Percentiles rank a stretch among this genome's conserved stretches.
phyloP scores from a whole-genome alignment of 139 green algal species.

The Coccomyxa sp. region DNA sequence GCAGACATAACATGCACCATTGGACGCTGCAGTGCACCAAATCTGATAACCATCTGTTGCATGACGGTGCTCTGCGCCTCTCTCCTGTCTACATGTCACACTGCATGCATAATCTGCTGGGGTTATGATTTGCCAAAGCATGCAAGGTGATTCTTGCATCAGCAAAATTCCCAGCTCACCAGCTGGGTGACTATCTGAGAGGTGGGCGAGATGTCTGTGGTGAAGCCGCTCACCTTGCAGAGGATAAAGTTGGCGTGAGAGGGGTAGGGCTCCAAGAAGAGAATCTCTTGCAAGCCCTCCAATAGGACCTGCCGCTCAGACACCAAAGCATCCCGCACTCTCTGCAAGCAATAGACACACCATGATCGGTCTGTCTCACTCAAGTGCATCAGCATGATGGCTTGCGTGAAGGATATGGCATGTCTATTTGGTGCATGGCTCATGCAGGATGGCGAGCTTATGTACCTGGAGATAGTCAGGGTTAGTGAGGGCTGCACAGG shows the following conservation, averaged over 20 bases:
- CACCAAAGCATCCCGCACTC: slow-evolving; percentile 80
- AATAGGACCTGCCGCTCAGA: slow-evolving; percentile 75
- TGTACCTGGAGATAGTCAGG: slow-evolving; percentile 62
- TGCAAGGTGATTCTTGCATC: too few species aligned
- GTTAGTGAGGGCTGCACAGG: slow-evolving; percentile 75
- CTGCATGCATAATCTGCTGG: too few species aligned
- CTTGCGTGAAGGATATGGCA: neutral
- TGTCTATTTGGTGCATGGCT: neutral
- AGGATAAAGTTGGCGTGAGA: slow-evolving; percentile 96
- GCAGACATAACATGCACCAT: too few species aligned
- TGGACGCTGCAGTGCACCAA: too few species aligned
- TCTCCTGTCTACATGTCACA: too few species aligned
- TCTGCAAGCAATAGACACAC: neutral
- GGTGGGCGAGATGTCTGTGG: neutral
- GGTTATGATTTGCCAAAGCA: too few species aligned
- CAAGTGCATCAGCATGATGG: slow-evolving; percentile 3
- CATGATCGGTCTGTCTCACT: slow-evolving; percentile 1
- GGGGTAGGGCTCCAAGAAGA: slow-evolving; percentile 88
- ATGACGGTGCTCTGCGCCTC: too few species aligned
- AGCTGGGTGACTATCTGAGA: too few species aligned
- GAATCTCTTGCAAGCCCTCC: slow-evolving; percentile 52
- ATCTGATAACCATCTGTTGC: too few species aligned
- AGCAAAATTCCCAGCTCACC: too few species aligned
- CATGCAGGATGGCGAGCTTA: neutral
- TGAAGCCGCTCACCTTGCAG: slow-evolving; percentile 58